Conservation (phyloP, 2,329 filamentous ascomycete genomes). For the Beauveria sp. region DNA sequence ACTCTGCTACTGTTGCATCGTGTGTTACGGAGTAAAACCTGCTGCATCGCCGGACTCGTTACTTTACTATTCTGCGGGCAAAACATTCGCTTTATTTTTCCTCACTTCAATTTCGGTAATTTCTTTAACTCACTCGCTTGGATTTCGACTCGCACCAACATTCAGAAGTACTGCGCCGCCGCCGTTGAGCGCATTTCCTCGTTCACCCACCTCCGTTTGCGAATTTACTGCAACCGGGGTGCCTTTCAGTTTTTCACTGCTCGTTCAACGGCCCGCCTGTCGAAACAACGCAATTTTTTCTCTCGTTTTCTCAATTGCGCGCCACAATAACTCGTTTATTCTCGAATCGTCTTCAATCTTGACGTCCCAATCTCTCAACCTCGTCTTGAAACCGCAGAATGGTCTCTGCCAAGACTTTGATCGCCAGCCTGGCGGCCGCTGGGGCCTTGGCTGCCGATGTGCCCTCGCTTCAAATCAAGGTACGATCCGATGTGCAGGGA, state of each 20-base stretch:
- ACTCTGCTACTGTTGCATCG: background rate
- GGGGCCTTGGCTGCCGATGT: conserved; percentile 35
- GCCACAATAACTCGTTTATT: background rate
- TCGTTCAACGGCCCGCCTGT: background rate
- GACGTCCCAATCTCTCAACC: background rate
- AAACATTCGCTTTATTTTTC: background rate
- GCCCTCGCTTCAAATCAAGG: conserved; percentile 63
- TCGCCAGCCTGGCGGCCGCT: conserved; percentile 32
- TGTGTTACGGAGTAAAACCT: background rate
- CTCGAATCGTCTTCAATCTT: no score
- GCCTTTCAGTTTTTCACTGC: no score
- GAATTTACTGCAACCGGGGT: background rate
- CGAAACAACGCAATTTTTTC: background rate
- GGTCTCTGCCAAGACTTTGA: conserved; percentile 20
- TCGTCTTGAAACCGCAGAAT: background rate
- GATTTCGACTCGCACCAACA: background rate
- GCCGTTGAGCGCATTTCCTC: background rate
- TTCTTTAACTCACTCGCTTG: background rate
- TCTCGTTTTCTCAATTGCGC: background rate
- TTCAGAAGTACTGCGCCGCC: background rate
- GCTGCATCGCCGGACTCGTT: background rate
- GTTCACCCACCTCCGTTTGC: background rate
- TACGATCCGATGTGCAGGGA: conserved; percentile 23
- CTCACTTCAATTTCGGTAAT: background rate
- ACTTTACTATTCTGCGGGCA: background rate